These are phyloP conservation scores for Aphanomyces invadans DNA, from an alignment of 352 stramenopile genomes.

Conservation along the genomic window DNA sequence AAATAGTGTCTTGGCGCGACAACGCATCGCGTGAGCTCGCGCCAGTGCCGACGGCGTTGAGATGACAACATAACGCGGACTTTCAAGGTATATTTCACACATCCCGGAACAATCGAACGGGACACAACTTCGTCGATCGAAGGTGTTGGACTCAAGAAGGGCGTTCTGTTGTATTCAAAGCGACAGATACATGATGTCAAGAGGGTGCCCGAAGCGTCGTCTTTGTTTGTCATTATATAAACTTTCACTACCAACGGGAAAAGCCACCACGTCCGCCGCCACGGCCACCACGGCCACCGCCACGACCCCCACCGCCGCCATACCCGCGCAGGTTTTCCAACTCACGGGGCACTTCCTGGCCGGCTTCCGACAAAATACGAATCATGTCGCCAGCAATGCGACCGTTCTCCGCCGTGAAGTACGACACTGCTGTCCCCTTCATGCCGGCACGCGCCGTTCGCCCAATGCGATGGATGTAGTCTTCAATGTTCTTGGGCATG, in stretches of 20 bases:
- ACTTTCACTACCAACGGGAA: constrained; percentile 1
- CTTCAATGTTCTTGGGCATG: constrained; percentile 98
- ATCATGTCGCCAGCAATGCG: constrained; percentile 74
- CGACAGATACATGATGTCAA: too few relatives aligned
- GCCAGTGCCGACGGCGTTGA: too few relatives aligned
- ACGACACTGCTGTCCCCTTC: constrained; percentile 91
- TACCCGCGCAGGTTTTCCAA: constrained; percentile 60
- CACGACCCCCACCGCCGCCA: constrained; percentile 42
- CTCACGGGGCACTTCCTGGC: constrained; percentile 83
- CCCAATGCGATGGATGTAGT: constrained; percentile 98
- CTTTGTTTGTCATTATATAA: constrained; percentile 12
- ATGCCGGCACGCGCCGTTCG: constrained; percentile 96
- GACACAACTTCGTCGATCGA: too few relatives aligned
- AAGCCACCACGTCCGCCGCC: constrained; percentile 54
- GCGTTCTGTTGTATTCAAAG: too few relatives aligned
- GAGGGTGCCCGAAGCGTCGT: too few relatives aligned
- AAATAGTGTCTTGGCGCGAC: too few relatives aligned
- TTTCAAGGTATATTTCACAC: too few relatives aligned
- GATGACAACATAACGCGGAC: too few relatives aligned
- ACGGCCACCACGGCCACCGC: constrained; percentile 32
- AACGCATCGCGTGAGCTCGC: too few relatives aligned
- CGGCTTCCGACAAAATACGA: constrained; percentile 83
- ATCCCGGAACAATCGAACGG: too few relatives aligned
- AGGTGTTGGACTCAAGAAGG: too few relatives aligned
- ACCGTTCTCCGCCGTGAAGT: constrained; percentile 90